Base-by-base conservation (phyloP, 805 yeast species). In the Tetrapisispora fleetii region DNA sequence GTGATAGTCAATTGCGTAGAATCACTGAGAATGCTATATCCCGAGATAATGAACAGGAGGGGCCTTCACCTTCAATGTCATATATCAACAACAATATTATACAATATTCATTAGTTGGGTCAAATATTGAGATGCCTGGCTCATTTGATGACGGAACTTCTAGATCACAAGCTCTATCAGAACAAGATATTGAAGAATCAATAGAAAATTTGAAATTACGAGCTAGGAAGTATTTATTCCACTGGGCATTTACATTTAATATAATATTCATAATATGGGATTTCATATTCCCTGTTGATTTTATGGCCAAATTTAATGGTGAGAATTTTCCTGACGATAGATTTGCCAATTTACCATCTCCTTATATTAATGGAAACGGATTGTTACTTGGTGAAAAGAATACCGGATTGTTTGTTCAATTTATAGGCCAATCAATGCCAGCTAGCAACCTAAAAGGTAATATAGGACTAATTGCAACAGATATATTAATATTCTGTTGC, bases 361-460 rank as follows among this genome's bases (percentile, higher is more conserved):
- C 63, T 7, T 64, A 55, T 42, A 50, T 50, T 22, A 57, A 58
- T 48, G 54, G 48, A 2, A 48, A 57, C 36, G 64, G 61, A 6
- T 24, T 61, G 2, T 47, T 62, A 14, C 55, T 54, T 47, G 68
- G 68, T 33, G 66, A 64, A 45, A 54, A 56, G 38, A 78, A 78
- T 1, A 56, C 67, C n/a, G 58, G 67, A 9, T 49, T 70, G 18
- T 55, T 70, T 3, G 45, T 76, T 24, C 76, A 74, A 51, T 53
- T 76, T 18, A 70, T 77, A 21, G 83, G 83, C 0, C 81, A 78
- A 49, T 52, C 53, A 30, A 57, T 62, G 33, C 73, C 67, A 50
- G 62, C 42, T 50, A 68, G 56, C 48, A 68, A 54, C 49, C 57
- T 51, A 41, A 62, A 40, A 37, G 73, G 53, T 51, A 72, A 51